Conservation (phyloP, 805 yeast genomes). For the Candida pini region DNA sequence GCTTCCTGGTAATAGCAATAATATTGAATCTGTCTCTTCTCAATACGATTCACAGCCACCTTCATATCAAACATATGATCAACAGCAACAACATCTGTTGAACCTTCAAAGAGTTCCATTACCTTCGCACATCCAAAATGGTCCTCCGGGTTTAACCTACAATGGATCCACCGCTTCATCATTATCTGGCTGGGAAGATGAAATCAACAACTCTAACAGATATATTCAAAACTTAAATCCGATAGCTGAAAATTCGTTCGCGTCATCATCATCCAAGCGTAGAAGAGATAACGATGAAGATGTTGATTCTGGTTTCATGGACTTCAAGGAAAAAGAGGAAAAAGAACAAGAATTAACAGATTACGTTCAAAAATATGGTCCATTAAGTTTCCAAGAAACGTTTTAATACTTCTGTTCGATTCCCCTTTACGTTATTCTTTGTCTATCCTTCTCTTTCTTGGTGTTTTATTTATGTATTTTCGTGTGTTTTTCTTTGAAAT, state of each 20-base stretch:
- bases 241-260: background rate
- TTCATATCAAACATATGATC: slow-evolving; percentile 7
- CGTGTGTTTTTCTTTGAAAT: background rate
- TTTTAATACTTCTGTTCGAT: slow-evolving; percentile 26
- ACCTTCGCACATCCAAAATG: slow-evolving; percentile 29
- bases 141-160: slow-evolving; percentile 41
- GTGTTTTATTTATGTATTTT: background rate
- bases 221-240: background rate
- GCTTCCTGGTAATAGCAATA: slow-evolving; percentile 7
- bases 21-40: slow-evolving; percentile 7
- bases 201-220: slow-evolving; percentile 10
- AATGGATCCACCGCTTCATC: slow-evolving; percentile 41
- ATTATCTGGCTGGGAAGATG: slow-evolving; percentile 39
- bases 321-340: background rate
- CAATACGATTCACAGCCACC: slow-evolving; percentile 1
- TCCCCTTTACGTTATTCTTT: background rate
- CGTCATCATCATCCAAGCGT: slow-evolving; percentile 5
- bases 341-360: slow-evolving; percentile 10
- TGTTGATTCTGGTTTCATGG: background rate
- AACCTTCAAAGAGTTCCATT: slow-evolving; percentile 32
- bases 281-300: slow-evolving; percentile 7
- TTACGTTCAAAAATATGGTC: slow-evolving; percentile 37
- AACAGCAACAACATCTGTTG: slow-evolving; percentile 14
- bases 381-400: slow-evolving; percentile 42
- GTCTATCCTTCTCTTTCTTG: background rate